Base-by-base conservation (phyloP, 345 rosid genomes). In the Populus pruinosa region DNA sequence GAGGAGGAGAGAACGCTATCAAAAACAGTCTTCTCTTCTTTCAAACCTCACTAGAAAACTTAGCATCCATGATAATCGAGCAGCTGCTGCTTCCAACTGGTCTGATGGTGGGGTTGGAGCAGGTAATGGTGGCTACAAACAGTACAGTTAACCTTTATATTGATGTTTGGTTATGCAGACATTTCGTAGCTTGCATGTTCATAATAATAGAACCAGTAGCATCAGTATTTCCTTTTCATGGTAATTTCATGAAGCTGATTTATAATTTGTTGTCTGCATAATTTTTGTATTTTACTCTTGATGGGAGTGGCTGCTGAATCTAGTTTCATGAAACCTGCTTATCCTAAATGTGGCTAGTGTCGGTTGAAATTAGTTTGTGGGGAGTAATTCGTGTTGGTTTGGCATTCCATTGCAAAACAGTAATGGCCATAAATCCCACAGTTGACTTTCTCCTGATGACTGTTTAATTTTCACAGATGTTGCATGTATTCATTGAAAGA, bases 41-140 rank as follows among this genome's bases (percentile, higher is more conserved):
- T 90, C 92, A 13, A 90, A 89, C 81, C 94, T 96, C 72, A 88
- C 91, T 0, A 89, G 97, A 82, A 90, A 87, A 84, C 97, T 96
- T 31, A 83, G 98, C 81, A 74, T 96, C 78, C 99, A 94, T 43
- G 99, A 96, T 73, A 96, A 91, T 79, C 88, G 91, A 85, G 98
- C 96, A 47, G 93, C 96, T 76, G 94, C 97, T 43, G 90, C 96
- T 70, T 86, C 99, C 69, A 85, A 82, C 82, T 92, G 92, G 93
- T 85, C 92, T 21, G 83, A 89, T 69, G 88, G 79, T 55, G 84
- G 56, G 67, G 88, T 78, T 44, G 84, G 56, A 69, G 79, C 96
- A 82, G 92, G 92, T 92, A 87, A 72, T 14, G 31, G 31, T 73
- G 31, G 50, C 44, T 35, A 33, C 6, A 9, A 67, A 21, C 6